phyloP scores from a whole-genome alignment of 768 basidiomycete species.

The Phlebiopsis flavidoalba region DNA sequence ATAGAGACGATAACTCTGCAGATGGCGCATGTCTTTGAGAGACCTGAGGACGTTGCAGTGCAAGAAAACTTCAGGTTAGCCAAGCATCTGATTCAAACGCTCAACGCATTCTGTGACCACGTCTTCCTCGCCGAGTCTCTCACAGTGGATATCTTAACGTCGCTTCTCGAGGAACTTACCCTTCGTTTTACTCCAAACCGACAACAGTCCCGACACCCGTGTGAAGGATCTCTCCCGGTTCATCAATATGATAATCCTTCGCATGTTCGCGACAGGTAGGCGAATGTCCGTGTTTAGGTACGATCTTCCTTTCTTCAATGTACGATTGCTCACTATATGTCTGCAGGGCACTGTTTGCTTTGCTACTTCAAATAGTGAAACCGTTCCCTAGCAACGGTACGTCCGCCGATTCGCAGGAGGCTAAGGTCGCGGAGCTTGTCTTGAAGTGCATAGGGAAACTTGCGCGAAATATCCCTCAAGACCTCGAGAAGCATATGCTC shows the following conservation, averaged over 20 bases:
- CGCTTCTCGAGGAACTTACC: slow-evolving; percentile 89
- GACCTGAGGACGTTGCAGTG: slow-evolving; percentile 63
- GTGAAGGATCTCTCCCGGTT: slow-evolving; percentile 93
- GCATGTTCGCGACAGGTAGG: slow-evolving; percentile 86
- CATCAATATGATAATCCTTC: slow-evolving; percentile 97
- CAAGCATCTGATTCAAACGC: slow-evolving; percentile 95
- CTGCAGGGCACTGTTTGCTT: slow-evolving; percentile 66
- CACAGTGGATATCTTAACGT: slow-evolving; percentile 78
- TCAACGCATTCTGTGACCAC: slow-evolving; percentile 94
- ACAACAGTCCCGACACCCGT: slow-evolving; percentile 76
- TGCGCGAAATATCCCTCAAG: slow-evolving; percentile 89
- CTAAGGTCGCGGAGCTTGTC: slow-evolving; percentile 88
- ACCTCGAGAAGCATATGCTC: slow-evolving; percentile 72
- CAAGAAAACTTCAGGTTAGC: slow-evolving; percentile 89
- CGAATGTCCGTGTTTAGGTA: slow-evolving; percentile 90
- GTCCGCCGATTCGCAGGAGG: slow-evolving; percentile 68
- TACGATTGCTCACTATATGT: background rate
- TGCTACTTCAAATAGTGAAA: slow-evolving; percentile 78
- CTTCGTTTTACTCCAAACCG: slow-evolving; percentile 89
- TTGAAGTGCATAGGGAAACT: slow-evolving; percentile 98
- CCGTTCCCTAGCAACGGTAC: slow-evolving; percentile 78
- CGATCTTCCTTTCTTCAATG: slow-evolving; percentile 19
- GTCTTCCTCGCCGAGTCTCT: slow-evolving; percentile 81
- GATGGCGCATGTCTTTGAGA: slow-evolving; percentile 89
- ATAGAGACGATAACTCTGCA: slow-evolving; percentile 88